These are phyloP conservation scores for Wickerhamiella slavikovae DNA, from an alignment of 805 yeast species.

Conservation along the genomic window DNA sequence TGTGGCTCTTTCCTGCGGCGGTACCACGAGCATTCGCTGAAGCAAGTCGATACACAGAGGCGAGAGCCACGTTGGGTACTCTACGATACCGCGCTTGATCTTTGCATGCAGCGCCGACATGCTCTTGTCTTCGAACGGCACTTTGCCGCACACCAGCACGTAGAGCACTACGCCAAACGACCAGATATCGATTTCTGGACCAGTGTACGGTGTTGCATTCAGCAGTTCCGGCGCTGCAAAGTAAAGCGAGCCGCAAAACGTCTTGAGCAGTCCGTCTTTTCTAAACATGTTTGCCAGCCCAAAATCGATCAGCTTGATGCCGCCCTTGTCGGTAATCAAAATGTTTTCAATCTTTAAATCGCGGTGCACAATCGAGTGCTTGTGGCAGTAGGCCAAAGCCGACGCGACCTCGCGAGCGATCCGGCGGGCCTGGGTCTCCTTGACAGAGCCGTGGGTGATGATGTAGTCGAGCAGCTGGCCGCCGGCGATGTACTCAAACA, in stretches of 20 bases:
- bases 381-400: conserved; percentile 84
- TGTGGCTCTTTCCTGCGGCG: conserved; percentile 62
- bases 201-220: conserved; percentile 78
- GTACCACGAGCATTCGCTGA: conserved; percentile 79
- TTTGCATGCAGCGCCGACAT: conserved; percentile 84
- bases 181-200: conserved; percentile 98
- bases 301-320: conserved; percentile 86
- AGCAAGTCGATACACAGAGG: conserved; percentile 62
- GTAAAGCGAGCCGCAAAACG: conserved; percentile 92
- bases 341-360: conserved; percentile 93
- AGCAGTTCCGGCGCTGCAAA: conserved; percentile 97
- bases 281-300: conserved; percentile 81
- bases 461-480: conserved; percentile 96
- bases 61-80: conserved; percentile 68
- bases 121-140: conserved; percentile 91
- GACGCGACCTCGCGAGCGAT: conserved; percentile 89
- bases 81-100: conserved; percentile 80
- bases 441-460: conserved; percentile 84
- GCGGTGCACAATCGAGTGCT: conserved; percentile 87
- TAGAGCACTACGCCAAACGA: conserved; percentile 91
- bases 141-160: conserved; percentile 92
- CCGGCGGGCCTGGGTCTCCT: conserved; percentile 83
- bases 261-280: conserved; percentile 49
- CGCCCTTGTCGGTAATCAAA: conserved; percentile 83
- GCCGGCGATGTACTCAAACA: conserved; percentile 90